Evolutionary conservation across 2,329 filamentous ascomycete species (phyloP), one percentile per base, ranked within the genome.

Genomic region (Diplocarpon rosae): DNA sequence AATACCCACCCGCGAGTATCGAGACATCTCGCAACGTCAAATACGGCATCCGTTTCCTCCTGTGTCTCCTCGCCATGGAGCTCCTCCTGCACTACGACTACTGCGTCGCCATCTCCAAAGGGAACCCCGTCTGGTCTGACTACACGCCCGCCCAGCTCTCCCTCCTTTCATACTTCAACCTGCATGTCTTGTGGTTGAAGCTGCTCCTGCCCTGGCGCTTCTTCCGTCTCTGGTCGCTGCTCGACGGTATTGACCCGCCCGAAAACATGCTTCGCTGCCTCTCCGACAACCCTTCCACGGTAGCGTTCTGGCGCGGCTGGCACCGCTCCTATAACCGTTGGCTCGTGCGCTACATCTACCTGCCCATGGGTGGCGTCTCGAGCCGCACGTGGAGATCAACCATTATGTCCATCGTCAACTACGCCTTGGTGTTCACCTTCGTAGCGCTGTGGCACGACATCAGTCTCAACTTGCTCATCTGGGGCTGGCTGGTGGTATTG

Each of bases 211-310:
- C 92, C 1, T 98, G 90, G 89, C 84, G 92, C n/a, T 83, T 96
- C 63, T 96, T 96, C 75, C 85, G 93, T 4, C 78, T 98, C n/a
- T 98, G 92, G 92, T 74, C 86, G 0, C 74, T 98, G 3, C 62
- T 89, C 13, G 92, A 98, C 62, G 86, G 85, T 49, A 78, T 98
- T 55, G 92, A 98, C 60, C 87, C 92, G 0, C 90, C 92, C 0
- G 92, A 98, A 67, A 98, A 98, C 67, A 95, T 98, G 87, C 77
- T 95, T 43, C 85, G 92, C 55, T 98, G 93, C 65, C 87, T 95
- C 66, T 89, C 81, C 59, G 80, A 98, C 69, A 96, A 96, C 64
- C 95, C 89, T 69, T 89, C 83, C 52, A 83, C 87, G 0, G 73
- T 89, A 33, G 80, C 82, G 15, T 98, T 98, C 68, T 98, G 92